Evolutionary conservation across 1,284 basidiomycete species (phyloP), one percentile per base, ranked within the genome.

Genomic region (Cerioporus squamosus): DNA sequence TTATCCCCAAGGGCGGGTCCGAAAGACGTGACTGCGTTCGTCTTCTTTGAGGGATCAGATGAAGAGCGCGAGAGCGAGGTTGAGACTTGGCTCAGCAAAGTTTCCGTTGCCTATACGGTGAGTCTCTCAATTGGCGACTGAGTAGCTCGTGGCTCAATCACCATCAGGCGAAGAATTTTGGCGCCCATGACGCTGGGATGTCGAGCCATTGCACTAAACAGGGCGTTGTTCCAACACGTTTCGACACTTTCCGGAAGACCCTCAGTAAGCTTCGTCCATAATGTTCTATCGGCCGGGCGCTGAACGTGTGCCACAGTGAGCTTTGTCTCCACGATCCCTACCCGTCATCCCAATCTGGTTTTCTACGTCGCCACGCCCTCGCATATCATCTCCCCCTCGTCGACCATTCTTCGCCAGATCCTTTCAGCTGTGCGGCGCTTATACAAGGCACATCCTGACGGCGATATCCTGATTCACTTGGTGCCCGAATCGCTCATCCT

Each of bases 301-400:
- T 36, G 33, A 36, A 53, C 26, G 18, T 12, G 12, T n/a, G 2
- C 29, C 15, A 5, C 48, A 71, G 70, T 59, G 18, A 75, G 81
- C 20, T 83, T 91, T 58, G 73, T 86, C 2, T 64, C 79, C 6
- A 77, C 72, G 46, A 71, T 89, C 14, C 72, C 77, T 7, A 55
- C 69, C n/a, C 64, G 73, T 15, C 65, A 71, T 31, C 67, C 72
- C 10, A 78, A 79, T 55, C 70, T 86, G 38, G 80, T 93, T 20
- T 79, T 94, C 65, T 91, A 92, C 68, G 74, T 94, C 44, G 77
- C 88, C 38, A 78, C 84, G 1, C 90, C 87, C 1, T 70, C 79
- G n/a, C 72, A 76, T 23, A 76, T 81, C 38, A 81, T 87, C 70
- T 83, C 80, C 0, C 78, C 88, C 17, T 77, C 82, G 18, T 89